A percentile compares a stretch with the other conserved stretches of the same genome.
These are phyloP conservation scores for Ascochyta koolunga DNA, from an alignment of 2,329 filamentous ascomycete species.

Conservation along the genomic window DNA sequence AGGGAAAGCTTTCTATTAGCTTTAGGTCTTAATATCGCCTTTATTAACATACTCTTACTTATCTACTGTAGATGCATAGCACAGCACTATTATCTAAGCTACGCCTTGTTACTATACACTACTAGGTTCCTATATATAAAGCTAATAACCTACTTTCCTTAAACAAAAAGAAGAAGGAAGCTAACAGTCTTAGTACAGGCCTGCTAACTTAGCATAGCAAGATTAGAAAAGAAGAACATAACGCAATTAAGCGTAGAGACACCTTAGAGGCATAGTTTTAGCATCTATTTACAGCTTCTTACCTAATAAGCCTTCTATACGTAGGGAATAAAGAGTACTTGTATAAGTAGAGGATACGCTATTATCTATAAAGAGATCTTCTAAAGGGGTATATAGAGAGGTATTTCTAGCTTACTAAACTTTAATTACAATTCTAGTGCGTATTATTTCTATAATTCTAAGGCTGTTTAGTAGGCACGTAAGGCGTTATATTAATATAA, in stretches of 20 bases:
- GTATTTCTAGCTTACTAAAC: too few species aligned
- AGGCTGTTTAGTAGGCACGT: too few species aligned
- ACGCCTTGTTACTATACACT: neutral
- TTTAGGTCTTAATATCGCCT: neutral
- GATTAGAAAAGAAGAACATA: too few species aligned
- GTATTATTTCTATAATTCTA: too few species aligned
- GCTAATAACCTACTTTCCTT: neutral
- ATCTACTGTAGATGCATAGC: neutral
- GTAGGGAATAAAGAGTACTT: too few species aligned
- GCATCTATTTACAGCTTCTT: neutral
- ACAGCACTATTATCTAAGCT: constrained; percentile 1
- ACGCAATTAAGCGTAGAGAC: neutral
- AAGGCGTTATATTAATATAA: too few species aligned
- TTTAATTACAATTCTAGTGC: too few species aligned
- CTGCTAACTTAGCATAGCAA: too few species aligned
- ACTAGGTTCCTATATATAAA: neutral
- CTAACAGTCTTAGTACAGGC: too few species aligned
- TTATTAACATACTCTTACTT: neutral
- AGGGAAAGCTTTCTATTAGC: too few species aligned
- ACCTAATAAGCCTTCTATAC: neutral
- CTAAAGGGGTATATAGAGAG: neutral
- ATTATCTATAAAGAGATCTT: neutral
- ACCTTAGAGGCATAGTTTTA: neutral
- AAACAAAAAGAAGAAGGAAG: neutral
- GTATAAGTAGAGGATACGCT: neutral